Evolutionary conservation across 2,329 filamentous ascomycete genomes (phyloP).

Genomic region (Juglanconis oblonga): DNA sequence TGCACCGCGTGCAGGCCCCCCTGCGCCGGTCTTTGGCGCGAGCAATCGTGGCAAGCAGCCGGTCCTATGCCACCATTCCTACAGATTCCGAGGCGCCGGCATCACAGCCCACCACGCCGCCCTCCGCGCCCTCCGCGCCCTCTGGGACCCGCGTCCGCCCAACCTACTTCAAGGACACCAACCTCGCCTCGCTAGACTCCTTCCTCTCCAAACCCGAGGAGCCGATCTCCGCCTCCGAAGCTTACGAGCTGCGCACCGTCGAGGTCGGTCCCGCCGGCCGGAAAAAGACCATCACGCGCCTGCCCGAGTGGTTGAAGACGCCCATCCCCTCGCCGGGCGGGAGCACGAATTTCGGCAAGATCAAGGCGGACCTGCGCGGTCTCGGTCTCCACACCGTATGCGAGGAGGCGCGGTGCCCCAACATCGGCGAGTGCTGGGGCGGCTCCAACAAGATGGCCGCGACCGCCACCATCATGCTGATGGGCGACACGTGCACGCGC

Average conservation of each 20-base stretch:
- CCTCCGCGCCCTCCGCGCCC: slow-evolving; percentile 18
- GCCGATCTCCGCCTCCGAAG: slow-evolving; percentile 49
- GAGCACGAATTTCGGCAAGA: slow-evolving; percentile 82
- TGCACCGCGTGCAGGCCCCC: slow-evolving; percentile 41
- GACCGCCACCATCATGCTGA: slow-evolving; percentile 98
- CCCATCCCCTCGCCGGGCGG: slow-evolving; percentile 71
- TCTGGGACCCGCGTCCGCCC: slow-evolving; percentile 31
- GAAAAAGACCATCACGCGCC: slow-evolving; percentile 65
- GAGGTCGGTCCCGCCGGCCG: slow-evolving; percentile 62
- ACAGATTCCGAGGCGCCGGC: slow-evolving; percentile 26
- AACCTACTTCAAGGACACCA: slow-evolving; percentile 59
- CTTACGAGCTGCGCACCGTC: slow-evolving; percentile 59
- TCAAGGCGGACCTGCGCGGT: slow-evolving; percentile 89
- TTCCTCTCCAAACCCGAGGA: slow-evolving; percentile 45
- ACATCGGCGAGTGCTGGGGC: slow-evolving; percentile 98
- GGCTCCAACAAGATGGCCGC: slow-evolving; percentile 83
- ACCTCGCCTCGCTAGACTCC: slow-evolving; percentile 55
- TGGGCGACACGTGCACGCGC: slow-evolving; percentile 97
- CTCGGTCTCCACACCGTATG: slow-evolving; percentile 92
- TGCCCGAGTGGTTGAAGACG: slow-evolving; percentile 95
- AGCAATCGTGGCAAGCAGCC: slow-evolving; percentile 29
- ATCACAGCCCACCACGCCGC: slow-evolving; percentile 18
- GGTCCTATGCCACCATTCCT: slow-evolving; percentile 47
- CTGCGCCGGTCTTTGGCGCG: slow-evolving; percentile 37
- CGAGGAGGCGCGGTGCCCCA: slow-evolving; percentile 95